A percentile compares a stretch with the other conserved stretches of the same genome.
Conservation (phyloP, 2,329 filamentous ascomycete species). For the Sporothrix variecibatus region DNA sequence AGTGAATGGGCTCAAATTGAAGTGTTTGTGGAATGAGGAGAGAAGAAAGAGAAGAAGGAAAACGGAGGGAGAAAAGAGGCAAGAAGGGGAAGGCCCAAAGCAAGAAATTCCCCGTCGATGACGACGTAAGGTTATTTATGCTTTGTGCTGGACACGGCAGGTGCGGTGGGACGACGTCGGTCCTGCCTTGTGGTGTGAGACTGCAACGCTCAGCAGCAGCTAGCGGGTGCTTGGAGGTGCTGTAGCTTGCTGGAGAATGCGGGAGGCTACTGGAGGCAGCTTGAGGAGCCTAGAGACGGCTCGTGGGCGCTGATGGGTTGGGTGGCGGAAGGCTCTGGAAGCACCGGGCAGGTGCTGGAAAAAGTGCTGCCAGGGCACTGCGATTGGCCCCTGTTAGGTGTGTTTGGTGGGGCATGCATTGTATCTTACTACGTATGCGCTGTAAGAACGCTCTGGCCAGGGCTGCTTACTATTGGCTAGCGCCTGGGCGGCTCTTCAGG, state of each 20-base stretch:
- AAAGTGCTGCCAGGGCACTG: not conserved
- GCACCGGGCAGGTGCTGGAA: constrained; percentile 12
- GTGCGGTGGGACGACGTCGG: constrained; percentile 1
- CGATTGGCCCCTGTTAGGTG: not conserved
- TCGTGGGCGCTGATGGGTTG: constrained; percentile 1
- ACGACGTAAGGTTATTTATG: constrained; percentile 18
- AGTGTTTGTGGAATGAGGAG: not conserved
- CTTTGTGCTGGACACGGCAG: not conserved
- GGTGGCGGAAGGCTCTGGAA: constrained; percentile 31
- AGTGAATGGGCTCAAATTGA: constrained; percentile 3
- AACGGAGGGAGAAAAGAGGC: constrained; percentile 9
- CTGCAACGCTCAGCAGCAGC: not conserved
- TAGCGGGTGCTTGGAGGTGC: not conserved
- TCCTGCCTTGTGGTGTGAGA: constrained; percentile 11
- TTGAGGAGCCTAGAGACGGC: not conserved
- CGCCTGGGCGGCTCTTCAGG: not conserved
- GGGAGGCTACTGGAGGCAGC: not conserved
- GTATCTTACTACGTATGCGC: not conserved
- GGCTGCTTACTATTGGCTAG: not conserved
- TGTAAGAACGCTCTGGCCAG: not conserved
- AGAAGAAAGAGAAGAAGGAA: not conserved
- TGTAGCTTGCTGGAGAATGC: constrained; percentile 15
- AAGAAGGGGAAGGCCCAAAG: not conserved
- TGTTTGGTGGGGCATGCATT: constrained; percentile 5
- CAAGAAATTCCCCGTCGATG: constrained; percentile 5